A percentile compares a stretch with the other conserved stretches of the same genome.
Evolutionary conservation across 1,139 yeast species (phyloP).

Genomic region (Blastobotrys ciferrii): DNA sequence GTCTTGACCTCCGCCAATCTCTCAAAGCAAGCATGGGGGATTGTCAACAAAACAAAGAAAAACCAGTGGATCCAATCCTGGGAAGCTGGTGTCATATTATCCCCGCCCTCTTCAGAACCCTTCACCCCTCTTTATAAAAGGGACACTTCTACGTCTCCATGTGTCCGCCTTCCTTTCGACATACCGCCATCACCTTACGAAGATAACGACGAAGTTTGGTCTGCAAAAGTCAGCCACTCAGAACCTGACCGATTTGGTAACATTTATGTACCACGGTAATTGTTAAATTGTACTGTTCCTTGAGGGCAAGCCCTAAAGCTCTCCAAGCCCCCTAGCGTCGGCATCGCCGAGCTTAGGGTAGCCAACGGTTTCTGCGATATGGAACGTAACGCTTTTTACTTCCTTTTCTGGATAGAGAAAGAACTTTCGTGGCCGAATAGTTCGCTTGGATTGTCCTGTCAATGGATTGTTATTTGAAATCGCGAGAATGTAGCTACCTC

Average conservation of each 20-base stretch:
- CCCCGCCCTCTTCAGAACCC: constrained; percentile 16
- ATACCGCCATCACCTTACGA: background rate
- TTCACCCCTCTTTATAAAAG: background rate
- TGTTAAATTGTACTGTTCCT: too few species aligned
- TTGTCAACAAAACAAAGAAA: constrained; percentile 19
- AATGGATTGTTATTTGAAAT: too few species aligned
- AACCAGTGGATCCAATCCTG: constrained; percentile 33
- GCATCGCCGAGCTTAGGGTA: too few species aligned
- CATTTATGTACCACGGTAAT: too few species aligned
- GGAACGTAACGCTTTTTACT: too few species aligned
- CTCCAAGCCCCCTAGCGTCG: too few species aligned
- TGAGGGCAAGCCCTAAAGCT: too few species aligned
- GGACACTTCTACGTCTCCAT: background rate
- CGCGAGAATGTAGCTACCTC: too few species aligned
- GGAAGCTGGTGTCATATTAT: constrained; percentile 36
- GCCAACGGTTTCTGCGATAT: too few species aligned
- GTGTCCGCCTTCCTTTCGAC: constrained; percentile 1
- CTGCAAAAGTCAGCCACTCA: background rate
- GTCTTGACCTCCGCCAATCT: constrained; percentile 38
- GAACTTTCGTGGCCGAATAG: too few species aligned
- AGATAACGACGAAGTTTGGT: background rate
- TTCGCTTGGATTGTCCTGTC: too few species aligned
- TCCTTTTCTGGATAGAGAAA: too few species aligned
- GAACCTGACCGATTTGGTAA: background rate
- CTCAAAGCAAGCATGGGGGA: constrained; percentile 40